Evolutionary conservation across 2,329 filamentous ascomycete genomes (phyloP), one percentile per base, ranked within the genome.

Genomic region (Cytospora piceae): DNA sequence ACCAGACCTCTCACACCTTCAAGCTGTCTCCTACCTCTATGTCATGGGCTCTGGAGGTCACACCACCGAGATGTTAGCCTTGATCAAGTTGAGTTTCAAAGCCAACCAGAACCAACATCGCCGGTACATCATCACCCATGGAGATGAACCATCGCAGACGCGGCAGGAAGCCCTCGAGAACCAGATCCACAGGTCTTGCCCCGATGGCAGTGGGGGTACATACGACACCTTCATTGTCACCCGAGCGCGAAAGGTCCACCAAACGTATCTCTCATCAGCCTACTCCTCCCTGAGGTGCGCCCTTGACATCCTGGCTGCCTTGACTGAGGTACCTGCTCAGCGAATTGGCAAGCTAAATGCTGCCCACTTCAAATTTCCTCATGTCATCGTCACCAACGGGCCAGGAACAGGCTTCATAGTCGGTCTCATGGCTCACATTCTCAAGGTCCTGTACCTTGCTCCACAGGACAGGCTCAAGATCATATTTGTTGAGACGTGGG

Each of bases 41-140:
- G 89, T 98, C 31, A 89, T 98, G 29, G 95, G 95, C 61, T 96
- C 92, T 3, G 95, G 95, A 37, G 95, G 95, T 0, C 95, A 99
- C 78, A 97, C 95, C 0, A 89, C 93, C 57, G 95, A 99, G 78
- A 96, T 99, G 91, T 83, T 97, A 69, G 88, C 90, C 73, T 91
- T 97, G 81, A 86, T 99, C 71, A 81, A 82, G 64, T 80, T 82
- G 70, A 85, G 84, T 70, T 85, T 85, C 73, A 81, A 80, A 65
- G 77, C 78, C 49, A 82, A 81, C 69, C 54, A 75, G 62, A 74
- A 77, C 73, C 78, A 89, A 78, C 89, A 91, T 72, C 86, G 95
- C 31, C 94, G 92, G 32, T 99, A 96, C 76, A 79, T 96, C 27
- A 83, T 96, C 63, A 91, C 90, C 69, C 87, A 85, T 1, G 93